These are phyloP conservation scores for Coemansia umbellata DNA, from an alignment of 192 early-diverging fungal species.

Conservation along the genomic window DNA sequence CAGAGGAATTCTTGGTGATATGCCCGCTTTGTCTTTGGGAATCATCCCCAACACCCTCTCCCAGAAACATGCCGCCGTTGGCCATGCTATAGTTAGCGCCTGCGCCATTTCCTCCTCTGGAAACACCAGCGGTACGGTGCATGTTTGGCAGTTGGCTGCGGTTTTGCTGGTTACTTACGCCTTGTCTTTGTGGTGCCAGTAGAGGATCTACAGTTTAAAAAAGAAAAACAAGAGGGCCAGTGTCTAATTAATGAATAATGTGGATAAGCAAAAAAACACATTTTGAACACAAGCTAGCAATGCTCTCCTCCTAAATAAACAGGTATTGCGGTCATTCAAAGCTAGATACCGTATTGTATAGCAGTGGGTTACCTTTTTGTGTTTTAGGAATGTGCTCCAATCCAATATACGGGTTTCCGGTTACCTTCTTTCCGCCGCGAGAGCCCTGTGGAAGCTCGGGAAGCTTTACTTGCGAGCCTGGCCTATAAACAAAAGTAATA, in stretches of 20 bases:
- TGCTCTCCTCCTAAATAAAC: too few species aligned
- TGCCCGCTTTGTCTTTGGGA: too few species aligned
- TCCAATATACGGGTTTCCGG: constrained; percentile 15
- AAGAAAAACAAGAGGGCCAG: too few species aligned
- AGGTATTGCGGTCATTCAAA: too few species aligned
- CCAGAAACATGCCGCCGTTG: constrained; percentile 1
- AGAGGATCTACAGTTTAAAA: not conserved
- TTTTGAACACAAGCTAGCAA: too few species aligned
- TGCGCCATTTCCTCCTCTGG: constrained; percentile 1
- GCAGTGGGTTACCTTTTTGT: constrained; percentile 18
- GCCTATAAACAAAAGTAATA: too few species aligned
- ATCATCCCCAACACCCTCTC: too few species aligned
- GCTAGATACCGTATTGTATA: too few species aligned
- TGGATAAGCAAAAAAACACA: too few species aligned
- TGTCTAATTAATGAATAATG: too few species aligned
- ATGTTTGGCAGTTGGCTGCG: not conserved
- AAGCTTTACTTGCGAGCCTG: constrained; percentile 32
- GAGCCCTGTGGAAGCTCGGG: constrained; percentile 7
- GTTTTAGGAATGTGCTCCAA: constrained; percentile 19
- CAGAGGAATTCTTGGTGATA: too few species aligned
- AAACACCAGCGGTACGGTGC: not conserved
- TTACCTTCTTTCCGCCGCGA: not conserved
- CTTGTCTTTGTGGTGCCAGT: not conserved
- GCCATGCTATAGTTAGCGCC: not conserved
- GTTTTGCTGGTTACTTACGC: not conserved